These are phyloP conservation scores for Talaromyces sp. DNA, from an alignment of 2,329 filamentous ascomycete genomes.

Conservation along the genomic window DNA sequence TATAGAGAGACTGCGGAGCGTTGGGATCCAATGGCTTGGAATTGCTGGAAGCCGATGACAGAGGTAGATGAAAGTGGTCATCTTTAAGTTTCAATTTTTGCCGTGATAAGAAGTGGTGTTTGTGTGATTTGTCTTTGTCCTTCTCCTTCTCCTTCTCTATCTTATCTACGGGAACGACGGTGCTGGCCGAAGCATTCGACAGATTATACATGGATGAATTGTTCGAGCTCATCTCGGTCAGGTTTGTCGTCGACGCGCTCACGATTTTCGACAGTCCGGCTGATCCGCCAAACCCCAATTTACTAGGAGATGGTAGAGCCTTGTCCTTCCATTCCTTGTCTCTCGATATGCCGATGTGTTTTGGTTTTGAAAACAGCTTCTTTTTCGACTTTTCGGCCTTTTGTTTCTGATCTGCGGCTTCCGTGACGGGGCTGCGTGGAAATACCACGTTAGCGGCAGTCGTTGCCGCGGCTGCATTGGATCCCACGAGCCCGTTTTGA, in stretches of 20 bases:
- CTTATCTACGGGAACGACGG: constrained; percentile 49
- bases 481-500: constrained; percentile 48
- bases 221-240: constrained; percentile 52
- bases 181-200: constrained; percentile 58
- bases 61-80: constrained; percentile 51
- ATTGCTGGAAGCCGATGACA: constrained; percentile 62
- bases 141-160: constrained; percentile 33
- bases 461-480: constrained; percentile 50
- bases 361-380: constrained; percentile 61
- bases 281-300: constrained; percentile 46
- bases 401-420: constrained; percentile 37
- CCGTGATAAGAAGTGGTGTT: constrained; percentile 61
- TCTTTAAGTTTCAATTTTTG: constrained; percentile 61
- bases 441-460: constrained; percentile 60
- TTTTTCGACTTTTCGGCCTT: constrained; percentile 60
- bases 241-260: constrained; percentile 56
- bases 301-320: constrained; percentile 55
- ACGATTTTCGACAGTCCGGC: constrained; percentile 50
- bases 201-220: constrained; percentile 56
- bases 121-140: constrained; percentile 42
- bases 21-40: constrained; percentile 59
- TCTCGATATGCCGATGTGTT: constrained; percentile 58
- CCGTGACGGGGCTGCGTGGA: constrained; percentile 38
- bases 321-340: constrained; percentile 52
- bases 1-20: constrained; percentile 60